Evolutionary conservation across 2,329 filamentous ascomycete genomes (phyloP), one percentile per base, ranked within the genome.

Genomic region (Diaporthe helianthi): DNA sequence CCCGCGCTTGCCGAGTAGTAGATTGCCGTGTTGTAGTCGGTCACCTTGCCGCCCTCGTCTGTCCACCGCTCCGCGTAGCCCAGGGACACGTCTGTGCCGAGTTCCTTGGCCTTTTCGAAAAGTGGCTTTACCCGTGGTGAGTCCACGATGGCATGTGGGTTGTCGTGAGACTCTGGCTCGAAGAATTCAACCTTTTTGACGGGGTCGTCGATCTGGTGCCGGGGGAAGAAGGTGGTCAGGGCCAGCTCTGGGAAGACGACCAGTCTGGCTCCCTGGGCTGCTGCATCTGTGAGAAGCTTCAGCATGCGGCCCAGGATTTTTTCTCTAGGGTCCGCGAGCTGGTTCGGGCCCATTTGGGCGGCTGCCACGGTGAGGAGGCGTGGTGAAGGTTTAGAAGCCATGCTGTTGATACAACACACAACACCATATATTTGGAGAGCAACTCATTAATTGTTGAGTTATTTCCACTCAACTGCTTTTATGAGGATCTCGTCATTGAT

Each of bases 171-270:
- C 72, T 77, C 79, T 67, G 80, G 79, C 72, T 88, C 86, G 73
- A 88, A 87, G 77, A 83, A 86, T 8, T 74, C 72, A 55, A 83
- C 83, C 15, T 87, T 76, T 49, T 84, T 80, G 17, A 76, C 74
- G 29, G 78, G 75, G 67, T 84, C 80, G 10, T 80, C 75, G 69
- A 86, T 81, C 52, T 86, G 76, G 72, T 85, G 81, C 6, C 84
- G 81, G 0, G 86, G 85, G 74, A 87, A 87, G 79, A 88, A 88
- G 0, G 85, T 87, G 0, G 85, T 87, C 15, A 87, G 80, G 13
- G 85, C 82, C n/a, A 81, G 79, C 75, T 87, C 86, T 1, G 85
- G 86, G 72, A 83, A 88, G 36, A 87, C 81, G 12, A 87, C 81
- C 1, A 88, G 76, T 71, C 84, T 79, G 51, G 83, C 84, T 19